Evolutionary conservation across 306 rosid species (phyloP), one percentile per base, ranked within the genome.

Genomic region (Phaseolus lunatus): DNA sequence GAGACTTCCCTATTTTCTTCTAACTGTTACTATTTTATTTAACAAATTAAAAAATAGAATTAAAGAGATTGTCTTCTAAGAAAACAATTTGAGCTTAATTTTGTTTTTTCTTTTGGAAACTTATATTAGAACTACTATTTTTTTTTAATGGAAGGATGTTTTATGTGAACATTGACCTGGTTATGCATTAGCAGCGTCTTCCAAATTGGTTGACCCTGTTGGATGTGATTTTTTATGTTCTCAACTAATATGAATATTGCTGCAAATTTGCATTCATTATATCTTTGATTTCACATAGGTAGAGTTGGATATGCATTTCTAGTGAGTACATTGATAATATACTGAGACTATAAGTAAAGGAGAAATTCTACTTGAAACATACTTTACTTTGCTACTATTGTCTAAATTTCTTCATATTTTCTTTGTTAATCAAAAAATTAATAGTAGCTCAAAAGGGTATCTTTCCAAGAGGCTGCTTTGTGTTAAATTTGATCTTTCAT

Each of bases 401-500:
- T 57, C 53, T n/a, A 43, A 48, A 12, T 19, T 67, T 49, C 33
- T 22, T 20, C 16, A 45, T 26, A 11, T 31, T 58, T 64, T 41
- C 61, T 62, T 23, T 1, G 9, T 67, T 54, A 27, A 56, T 64
- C 48, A 72, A 82, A 71, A 82, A 57, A 4, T 26, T 20, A 39
- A 44, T 29, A 71, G 75, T 26, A 71, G 9, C 56, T 53, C 54
- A 37, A 15, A 10, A 31, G 23, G 54, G 35, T 54, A 41, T 69
- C 35, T 57, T 75, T 65, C 47, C 52, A 33, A 12, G 37, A 39
- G 71, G 74, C 53, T 43, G 26, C 50, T 53, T 15, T 26, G 41
- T 67, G 49, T 66, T 63, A 52, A 66, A 6, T 73, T 20, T 73
- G 70, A 69, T 19, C 54, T 26, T 75, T 77, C 44, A 19, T 23